Evolutionary conservation across 495 filamentous ascomycete species (phyloP).

Genomic region (Xylaria nigripes): DNA sequence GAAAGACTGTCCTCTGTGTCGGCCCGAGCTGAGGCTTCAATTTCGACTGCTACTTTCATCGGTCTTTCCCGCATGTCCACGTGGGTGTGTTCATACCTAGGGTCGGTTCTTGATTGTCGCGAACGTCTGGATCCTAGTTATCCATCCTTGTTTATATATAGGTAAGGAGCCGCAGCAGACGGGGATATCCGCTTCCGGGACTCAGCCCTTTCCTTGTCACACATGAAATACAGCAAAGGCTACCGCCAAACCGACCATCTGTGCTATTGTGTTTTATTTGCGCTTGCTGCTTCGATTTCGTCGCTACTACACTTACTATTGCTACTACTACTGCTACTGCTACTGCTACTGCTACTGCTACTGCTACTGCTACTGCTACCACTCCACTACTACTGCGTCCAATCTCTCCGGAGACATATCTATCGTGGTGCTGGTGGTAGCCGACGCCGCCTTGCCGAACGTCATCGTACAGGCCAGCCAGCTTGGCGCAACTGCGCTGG

Average conservation of each 20-base stretch:
- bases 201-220: not conserved
- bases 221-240: not conserved
- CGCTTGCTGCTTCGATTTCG: not conserved
- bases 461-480: conserved; percentile 28
- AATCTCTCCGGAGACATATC: conserved; percentile 11
- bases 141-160: not conserved
- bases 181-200: not conserved
- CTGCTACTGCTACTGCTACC: too few relatives aligned
- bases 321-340: too few relatives aligned
- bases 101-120: not conserved
- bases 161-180: not conserved
- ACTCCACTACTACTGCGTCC: not conserved
- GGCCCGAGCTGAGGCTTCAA: not conserved
- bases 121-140: not conserved
- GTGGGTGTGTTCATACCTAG: not conserved
- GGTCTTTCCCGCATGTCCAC: not conserved
- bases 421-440: conserved; percentile 27
- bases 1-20: not conserved
- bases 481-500: conserved; percentile 23
- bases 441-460: conserved; percentile 20
- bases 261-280: not conserved
- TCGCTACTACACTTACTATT: too few relatives aligned
- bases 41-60: not conserved
- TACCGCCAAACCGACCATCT: conserved; percentile 1
- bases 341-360: too few relatives aligned